phyloP scores from a whole-genome alignment of 495 filamentous ascomycete genomes.

The Hypoxylon rickii region DNA sequence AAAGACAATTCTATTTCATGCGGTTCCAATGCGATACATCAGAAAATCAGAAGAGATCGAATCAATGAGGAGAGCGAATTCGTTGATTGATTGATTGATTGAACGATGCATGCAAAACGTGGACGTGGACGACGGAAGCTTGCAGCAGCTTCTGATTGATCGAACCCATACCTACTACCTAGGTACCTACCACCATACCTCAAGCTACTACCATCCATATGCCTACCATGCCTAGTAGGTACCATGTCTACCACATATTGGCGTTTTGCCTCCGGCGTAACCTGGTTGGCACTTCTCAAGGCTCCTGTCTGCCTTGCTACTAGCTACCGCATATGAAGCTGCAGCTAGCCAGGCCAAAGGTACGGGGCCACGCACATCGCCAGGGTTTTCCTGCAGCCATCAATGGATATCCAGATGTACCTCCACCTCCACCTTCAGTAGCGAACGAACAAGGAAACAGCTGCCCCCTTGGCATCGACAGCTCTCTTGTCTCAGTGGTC shows the following conservation, averaged over 20 bases:
- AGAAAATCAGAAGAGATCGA: not conserved
- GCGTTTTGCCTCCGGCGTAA: constrained; percentile 1
- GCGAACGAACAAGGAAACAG: not conserved
- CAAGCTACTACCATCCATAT: not conserved
- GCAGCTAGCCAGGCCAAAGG: constrained; percentile 30
- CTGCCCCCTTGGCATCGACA: not conserved
- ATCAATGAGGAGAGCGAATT: constrained; percentile 6
- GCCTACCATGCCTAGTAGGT: no score
- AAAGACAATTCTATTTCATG: no score
- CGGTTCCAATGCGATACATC: not conserved
- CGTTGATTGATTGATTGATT: not conserved
- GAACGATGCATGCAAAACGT: constrained; percentile 11
- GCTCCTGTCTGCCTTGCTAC: constrained; percentile 1
- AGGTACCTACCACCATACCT: not conserved
- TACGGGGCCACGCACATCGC: constrained; percentile 27
- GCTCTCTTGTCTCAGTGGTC: not conserved
- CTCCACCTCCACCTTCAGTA: constrained; percentile 8
- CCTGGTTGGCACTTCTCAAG: not conserved
- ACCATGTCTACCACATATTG: no score
- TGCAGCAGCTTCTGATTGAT: constrained; percentile 5
- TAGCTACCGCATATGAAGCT: constrained; percentile 15
- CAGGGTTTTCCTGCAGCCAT: constrained; percentile 9
- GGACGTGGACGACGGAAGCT: constrained; percentile 12
- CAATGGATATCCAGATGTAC: no score
- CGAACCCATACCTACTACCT: not conserved